These are phyloP conservation scores for Aciculosporium take DNA, from an alignment of 2,329 filamentous ascomycete genomes.

Conservation along the genomic window DNA sequence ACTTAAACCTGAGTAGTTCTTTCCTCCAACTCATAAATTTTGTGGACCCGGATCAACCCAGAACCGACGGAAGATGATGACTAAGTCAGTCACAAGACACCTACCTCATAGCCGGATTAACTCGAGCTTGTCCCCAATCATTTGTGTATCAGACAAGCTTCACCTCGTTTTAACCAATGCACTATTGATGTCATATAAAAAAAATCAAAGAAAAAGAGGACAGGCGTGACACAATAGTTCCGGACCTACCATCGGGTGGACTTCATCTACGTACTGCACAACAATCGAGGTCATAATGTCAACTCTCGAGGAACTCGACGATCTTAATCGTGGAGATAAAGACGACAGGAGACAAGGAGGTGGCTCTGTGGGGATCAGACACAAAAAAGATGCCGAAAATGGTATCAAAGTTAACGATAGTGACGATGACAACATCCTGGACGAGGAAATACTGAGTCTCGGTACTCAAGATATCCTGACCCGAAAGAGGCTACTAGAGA, in stretches of 20 bases:
- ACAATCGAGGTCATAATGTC: slow-evolving; percentile 45
- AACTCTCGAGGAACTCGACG: slow-evolving; percentile 82
- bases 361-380: slow-evolving; percentile 19
- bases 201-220: not conserved
- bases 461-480: slow-evolving; percentile 92
- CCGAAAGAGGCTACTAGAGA: slow-evolving; percentile 81
- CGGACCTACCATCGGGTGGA: not conserved
- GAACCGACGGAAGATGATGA: not conserved
- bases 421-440: slow-evolving; percentile 67
- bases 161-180: not conserved
- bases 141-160: not conserved
- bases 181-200: not conserved
- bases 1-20: not conserved
- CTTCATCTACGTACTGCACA: not conserved
- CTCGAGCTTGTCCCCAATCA: not conserved
- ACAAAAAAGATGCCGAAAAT: slow-evolving; percentile 51
- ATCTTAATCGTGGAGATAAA: slow-evolving; percentile 67
- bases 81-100: slow-evolving; percentile 1
- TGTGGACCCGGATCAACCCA: not conserved
- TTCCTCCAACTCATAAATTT: not conserved
- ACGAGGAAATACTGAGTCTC: slow-evolving; percentile 83
- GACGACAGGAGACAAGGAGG: slow-evolving; percentile 45
- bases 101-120: slow-evolving; percentile 4
- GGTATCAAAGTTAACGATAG: slow-evolving; percentile 75
- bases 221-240: not conserved